These are phyloP conservation scores for Dactylis glomerata DNA, from an alignment of 176 grass and related monocot species.

Conservation along the genomic window DNA sequence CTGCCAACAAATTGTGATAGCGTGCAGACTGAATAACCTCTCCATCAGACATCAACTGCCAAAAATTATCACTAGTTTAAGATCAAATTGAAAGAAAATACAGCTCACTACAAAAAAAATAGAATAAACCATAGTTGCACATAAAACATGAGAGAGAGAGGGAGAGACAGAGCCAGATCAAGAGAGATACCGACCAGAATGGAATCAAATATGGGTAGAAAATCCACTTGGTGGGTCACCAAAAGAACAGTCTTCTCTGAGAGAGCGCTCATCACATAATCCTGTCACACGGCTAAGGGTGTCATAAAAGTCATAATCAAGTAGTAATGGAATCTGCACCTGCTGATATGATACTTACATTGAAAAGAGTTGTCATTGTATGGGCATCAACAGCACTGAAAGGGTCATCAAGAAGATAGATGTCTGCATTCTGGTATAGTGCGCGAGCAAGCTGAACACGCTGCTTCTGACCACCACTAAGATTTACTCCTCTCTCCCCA, in stretches of 20 bases:
- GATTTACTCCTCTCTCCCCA: conserved; percentile 87
- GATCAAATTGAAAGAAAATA: background rate
- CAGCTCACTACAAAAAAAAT: background rate
- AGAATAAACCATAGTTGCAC: background rate
- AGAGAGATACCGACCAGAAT: no score
- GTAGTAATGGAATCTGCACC: background rate
- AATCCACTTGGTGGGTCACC: conserved; percentile 96
- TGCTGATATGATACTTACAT: conserved; percentile 44
- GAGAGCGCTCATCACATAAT: conserved; percentile 82
- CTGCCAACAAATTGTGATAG: conserved; percentile 56
- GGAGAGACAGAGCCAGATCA: no score
- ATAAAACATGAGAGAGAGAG: background rate
- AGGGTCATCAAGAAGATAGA: conserved; percentile 92
- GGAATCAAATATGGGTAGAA: conserved; percentile 73
- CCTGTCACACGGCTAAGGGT: conserved; percentile 34
- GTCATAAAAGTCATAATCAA: background rate
- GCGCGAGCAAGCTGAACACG: conserved; percentile 89
- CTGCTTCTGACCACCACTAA: conserved; percentile 96
- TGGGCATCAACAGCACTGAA: conserved; percentile 96
- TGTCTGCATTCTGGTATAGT: conserved; percentile 80
- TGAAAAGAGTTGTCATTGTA: conserved; percentile 78
- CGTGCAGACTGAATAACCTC: conserved; percentile 53
- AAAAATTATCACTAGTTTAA: conserved; percentile 1
- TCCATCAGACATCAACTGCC: conserved; percentile 87
- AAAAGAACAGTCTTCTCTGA: conserved; percentile 79